Base-by-base conservation (phyloP, 2,329 filamentous ascomycete genomes). In the Lecanicillium sp. region DNA sequence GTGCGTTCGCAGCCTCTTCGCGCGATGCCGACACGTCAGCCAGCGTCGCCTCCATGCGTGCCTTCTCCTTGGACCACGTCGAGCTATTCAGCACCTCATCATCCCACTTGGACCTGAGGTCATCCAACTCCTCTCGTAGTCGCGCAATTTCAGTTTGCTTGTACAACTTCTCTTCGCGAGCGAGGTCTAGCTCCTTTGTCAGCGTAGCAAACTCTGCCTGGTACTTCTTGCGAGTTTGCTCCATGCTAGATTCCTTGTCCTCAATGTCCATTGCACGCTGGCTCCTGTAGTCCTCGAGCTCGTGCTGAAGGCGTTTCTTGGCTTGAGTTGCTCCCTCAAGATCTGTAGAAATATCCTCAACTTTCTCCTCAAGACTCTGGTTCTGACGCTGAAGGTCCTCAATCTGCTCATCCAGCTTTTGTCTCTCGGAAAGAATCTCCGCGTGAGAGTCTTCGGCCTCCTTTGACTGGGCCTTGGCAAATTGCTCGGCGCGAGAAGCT, bases 41-140 rank as follows among this genome's bases (percentile, higher is more conserved):
- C 39, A 98, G 71, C 5, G 88, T 94, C 43, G 88, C 79, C 58
- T 96, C 90, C 29, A 98, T 73, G 13, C 90, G 82, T 13, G 87
- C 76, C 69, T 96, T 96, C 65, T 98, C 90, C 67, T 98, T 98
- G 11, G 89, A 89, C 89, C 92, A 96, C 1, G 90, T 95, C 13
- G 88, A 94, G 61, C 87, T 94, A 64, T 96, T 96, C 50, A 96
- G 77, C 9, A 96, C 87, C 63, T 98, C 90, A 51, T 96, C 87
- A 53, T 98, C 92, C 90, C 92, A 96, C 65, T 96, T 96, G 50
- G 82, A 88, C 48, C 92, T 80, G 42, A 96, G 73, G 52, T 95
- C 88, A 51, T 98, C 92, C 17, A 96, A 78, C 62, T 98, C 92
- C 57, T 96, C 90, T n/a, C 90, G 83, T 38, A 98, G 73, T 32